A percentile compares a stretch with the other conserved stretches of the same genome.
Evolutionary conservation across 2,329 filamentous ascomycete genomes (phyloP).

Genomic region (Botryosphaeria dothidea): DNA sequence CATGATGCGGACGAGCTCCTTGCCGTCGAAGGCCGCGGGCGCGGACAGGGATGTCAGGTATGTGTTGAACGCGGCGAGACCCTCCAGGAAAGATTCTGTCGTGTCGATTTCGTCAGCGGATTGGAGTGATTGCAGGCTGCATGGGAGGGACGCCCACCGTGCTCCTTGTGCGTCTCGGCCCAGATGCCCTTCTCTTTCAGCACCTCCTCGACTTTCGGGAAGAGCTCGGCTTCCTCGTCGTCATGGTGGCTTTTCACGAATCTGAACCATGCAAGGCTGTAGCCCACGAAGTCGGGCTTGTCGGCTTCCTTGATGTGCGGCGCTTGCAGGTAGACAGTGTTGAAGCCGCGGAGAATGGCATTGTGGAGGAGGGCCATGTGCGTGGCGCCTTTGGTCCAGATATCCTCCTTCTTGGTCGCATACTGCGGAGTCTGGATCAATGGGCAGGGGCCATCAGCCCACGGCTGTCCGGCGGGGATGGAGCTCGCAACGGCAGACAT

Average conservation of each 20-base stretch:
- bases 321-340: slow-evolving; percentile 43
- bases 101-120: neutral
- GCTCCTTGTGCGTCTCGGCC: slow-evolving; percentile 34
- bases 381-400: slow-evolving; percentile 36
- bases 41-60: slow-evolving; percentile 29
- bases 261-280: slow-evolving; percentile 35
- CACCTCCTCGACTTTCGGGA: slow-evolving; percentile 35
- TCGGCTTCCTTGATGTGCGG: slow-evolving; percentile 32
- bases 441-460: slow-evolving; percentile 34
- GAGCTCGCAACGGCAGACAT: slow-evolving; percentile 3
- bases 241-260: slow-evolving; percentile 40
- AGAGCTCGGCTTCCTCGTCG: slow-evolving; percentile 38
- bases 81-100: slow-evolving; percentile 32
- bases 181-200: slow-evolving; percentile 32
- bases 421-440: slow-evolving; percentile 33
- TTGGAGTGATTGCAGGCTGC: neutral
- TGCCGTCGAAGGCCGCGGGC: slow-evolving; percentile 28
- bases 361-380: slow-evolving; percentile 45
- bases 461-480: slow-evolving; percentile 23
- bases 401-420: slow-evolving; percentile 34
- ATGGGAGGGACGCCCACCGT: slow-evolving; percentile 26
- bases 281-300: slow-evolving; percentile 38
- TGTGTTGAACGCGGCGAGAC: slow-evolving; percentile 27
- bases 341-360: slow-evolving; percentile 41
- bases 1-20: slow-evolving; percentile 31